Evolutionary conservation across 495 filamentous ascomycete genomes (phyloP), one percentile per base, ranked within the genome.

Genomic region (Chaetomium tenue): DNA sequence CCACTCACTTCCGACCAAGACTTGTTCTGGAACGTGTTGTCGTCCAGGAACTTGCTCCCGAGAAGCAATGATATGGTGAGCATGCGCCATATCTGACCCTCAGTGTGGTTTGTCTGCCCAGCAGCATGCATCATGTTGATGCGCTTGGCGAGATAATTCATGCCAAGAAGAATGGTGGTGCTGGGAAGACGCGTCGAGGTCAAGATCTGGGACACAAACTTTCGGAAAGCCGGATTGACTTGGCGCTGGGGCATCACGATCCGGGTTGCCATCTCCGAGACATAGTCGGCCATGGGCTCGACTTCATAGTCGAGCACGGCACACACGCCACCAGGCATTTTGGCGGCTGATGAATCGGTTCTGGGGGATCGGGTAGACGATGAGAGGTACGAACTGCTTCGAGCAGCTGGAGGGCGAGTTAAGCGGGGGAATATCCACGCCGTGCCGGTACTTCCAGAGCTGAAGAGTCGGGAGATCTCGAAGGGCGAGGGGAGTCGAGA

Each of bases 11-110:
- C 95, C 5, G 95, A 89, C 94, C 94, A 99, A 8, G 95, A 98
- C 60, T 93, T 91, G 79, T 98, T 99, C 81, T 97, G 92, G 77
- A 98, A 99, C 18, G 94, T 99, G 77, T 98, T 98, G 76, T 99
- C 94, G 72, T 99, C 94, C 60, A 98, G 76, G 71, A 99, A 99
- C 78, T 99, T 99, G 81, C 93, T 97, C 58, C 93, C 94, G 39
- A 99, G 84, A 47, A 99, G 81, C 39, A 99, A 82, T 18, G 89
- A 83, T 60, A 93, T 89, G 16, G 92, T 97, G 60, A 98, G 83
- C 86, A 97, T 91, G 58, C 92, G 88, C 81, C 94, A 96, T 60
- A 95, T 85, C 70, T 93, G 87, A 50, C 87, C 88, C 72, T 88
- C 88, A 66, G 83, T 83, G 18, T 85, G 75, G 54, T 78, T 80